Base-by-base conservation (phyloP, 208 protist species). In the Crithidia bombi region DNA sequence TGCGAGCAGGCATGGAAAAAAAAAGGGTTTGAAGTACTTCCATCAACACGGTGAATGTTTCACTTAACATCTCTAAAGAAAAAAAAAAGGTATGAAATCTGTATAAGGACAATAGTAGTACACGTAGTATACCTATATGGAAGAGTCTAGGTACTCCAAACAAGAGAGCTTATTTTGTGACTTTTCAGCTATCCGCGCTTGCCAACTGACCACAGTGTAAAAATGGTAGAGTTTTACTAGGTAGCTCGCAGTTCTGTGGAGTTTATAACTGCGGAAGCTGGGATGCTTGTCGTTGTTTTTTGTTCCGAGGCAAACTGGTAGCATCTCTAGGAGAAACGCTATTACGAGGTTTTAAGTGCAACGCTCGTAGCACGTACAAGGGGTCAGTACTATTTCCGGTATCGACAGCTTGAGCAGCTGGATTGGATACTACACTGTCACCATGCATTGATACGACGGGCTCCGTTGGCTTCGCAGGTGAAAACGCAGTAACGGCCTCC, bases 241-340 rank as follows among this genome's bases (percentile, higher is more conserved):
- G 10, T 19, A 5, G 43, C 47, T 2, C 25, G 10, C 23, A 25
- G 28, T 38, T 14, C 38, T 33, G 5, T 21, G 32, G 14, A 4
- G 19, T 49, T 51, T 64, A 64, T 51, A 64, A 19, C 19, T 49
- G 57, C 23, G 57, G 57, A 25, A 64, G 28, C 6, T 51, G 57
- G 3, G 25, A 38, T 1, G 41, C 6, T 17, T 15, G 57, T 32
- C 17, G 3, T 17, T 43, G 5, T 19, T 44, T 35, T 5, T 38
- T 43, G 26, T 51, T 49, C 7, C 14, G 38, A 35, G 43, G 17
- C 3, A 44, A 44, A 5, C 11, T 14, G 12, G 41, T 26, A 28
- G n/a, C 35, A 19, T 4, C 38, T 17, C 1, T 14, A 7, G 57
- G 21, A 43, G 23, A 51, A 25, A 49, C 38, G 41, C 23, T 51